Percentiles rank a stretch among this genome's conserved stretches.
These are phyloP conservation scores for Fusarium sp. DNA, from an alignment of 2,329 filamentous ascomycete species.

Conservation along the genomic window DNA sequence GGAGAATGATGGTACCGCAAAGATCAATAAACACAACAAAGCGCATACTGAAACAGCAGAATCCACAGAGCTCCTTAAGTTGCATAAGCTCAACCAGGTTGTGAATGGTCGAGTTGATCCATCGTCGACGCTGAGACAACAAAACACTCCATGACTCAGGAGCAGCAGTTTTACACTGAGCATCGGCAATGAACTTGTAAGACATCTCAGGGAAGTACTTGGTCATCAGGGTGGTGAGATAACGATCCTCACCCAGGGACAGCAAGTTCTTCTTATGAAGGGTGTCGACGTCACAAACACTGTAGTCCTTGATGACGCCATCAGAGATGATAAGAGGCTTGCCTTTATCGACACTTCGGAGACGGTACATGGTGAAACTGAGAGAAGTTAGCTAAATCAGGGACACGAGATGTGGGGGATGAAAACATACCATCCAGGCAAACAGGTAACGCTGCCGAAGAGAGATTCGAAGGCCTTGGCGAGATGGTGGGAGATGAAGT, in stretches of 20 bases:
- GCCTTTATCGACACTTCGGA: conserved; percentile 93
- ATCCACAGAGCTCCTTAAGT: conserved; percentile 94
- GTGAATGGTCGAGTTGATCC: conserved; percentile 99
- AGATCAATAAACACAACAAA: conserved; percentile 97
- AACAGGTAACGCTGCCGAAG: conserved; percentile 97
- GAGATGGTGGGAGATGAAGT: conserved; percentile 98
- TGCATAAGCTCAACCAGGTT: conserved; percentile 92
- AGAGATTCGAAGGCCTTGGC: conserved; percentile 97
- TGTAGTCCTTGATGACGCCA: conserved; percentile 87
- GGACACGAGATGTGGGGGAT: not conserved
- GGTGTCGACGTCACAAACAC: conserved; percentile 90
- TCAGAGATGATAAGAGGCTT: conserved; percentile 95
- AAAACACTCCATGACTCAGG: conserved; percentile 95
- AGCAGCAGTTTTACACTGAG: conserved; percentile 92
- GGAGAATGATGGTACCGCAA: conserved; percentile 90
- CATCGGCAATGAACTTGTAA: conserved; percentile 95
- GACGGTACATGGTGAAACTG: conserved; percentile 99
- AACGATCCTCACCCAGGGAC: conserved; percentile 96
- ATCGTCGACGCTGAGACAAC: conserved; percentile 96
- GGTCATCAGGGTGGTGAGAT: conserved; percentile 96
- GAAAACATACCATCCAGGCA: conserved; percentile 91
- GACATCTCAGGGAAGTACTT: conserved; percentile 97
- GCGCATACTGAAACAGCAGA: conserved; percentile 99
- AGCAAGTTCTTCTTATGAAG: conserved; percentile 97
- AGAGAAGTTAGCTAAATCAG: conserved; percentile 48